Evolutionary conservation across 176 grass and related monocot genomes (phyloP).

Genomic region (Phoenix dactylifera): DNA sequence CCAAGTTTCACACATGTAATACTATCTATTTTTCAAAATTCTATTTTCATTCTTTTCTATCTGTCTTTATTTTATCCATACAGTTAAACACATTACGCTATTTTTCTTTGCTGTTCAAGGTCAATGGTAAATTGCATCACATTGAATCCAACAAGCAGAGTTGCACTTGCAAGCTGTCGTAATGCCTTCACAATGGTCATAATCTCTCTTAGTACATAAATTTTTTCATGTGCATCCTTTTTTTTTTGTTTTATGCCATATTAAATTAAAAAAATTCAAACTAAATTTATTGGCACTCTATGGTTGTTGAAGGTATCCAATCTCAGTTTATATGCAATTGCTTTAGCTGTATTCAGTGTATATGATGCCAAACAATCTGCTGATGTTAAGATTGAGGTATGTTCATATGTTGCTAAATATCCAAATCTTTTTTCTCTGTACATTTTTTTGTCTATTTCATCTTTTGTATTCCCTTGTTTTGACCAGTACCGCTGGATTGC

Average conservation of each 20-base stretch:
- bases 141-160: constrained; percentile 79
- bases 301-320: constrained; percentile 65
- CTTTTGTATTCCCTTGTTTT: constrained; percentile 20
- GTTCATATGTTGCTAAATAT: constrained; percentile 6
- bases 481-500: constrained; percentile 92
- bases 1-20: constrained; percentile 97
- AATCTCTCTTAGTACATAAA: neutral
- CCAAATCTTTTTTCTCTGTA: too few species aligned
- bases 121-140: constrained; percentile 99
- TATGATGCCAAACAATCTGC: constrained; percentile 33
- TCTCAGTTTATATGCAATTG: constrained; percentile 77
- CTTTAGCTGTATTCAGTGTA: constrained; percentile 72
- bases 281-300: constrained; percentile 20
- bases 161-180: constrained; percentile 90
- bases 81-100: neutral
- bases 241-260: neutral
- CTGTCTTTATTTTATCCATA: neutral
- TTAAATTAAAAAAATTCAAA: constrained; percentile 5
- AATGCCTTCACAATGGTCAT: constrained; percentile 98
- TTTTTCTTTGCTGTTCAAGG: constrained; percentile 31
- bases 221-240: constrained; percentile 9
- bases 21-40: constrained; percentile 10
- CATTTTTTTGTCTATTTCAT: constrained; percentile 5
- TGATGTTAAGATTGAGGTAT: constrained; percentile 66
- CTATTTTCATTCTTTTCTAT: constrained; percentile 14